These are phyloP conservation scores for Claviceps maximensis DNA, from an alignment of 2,329 filamentous ascomycete species.

Conservation along the genomic window DNA sequence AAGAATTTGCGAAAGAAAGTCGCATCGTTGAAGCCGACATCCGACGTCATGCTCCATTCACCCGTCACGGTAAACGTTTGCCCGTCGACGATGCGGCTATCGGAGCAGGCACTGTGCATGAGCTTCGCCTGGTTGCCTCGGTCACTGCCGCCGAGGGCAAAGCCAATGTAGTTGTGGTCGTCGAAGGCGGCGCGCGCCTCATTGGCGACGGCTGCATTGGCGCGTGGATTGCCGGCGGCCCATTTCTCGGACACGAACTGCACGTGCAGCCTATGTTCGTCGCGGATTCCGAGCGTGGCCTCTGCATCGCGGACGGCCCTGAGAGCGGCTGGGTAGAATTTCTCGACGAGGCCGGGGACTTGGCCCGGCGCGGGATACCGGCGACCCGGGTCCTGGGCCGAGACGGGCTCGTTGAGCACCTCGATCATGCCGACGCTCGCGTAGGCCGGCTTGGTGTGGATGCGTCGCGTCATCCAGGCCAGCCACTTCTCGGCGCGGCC, in stretches of 20 bases:
- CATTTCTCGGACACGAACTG: slow-evolving; percentile 35
- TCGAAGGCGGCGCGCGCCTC: slow-evolving; percentile 39
- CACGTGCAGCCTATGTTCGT: slow-evolving; percentile 26
- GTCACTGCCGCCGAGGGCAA: slow-evolving; percentile 3
- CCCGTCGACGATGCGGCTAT: slow-evolving; percentile 26
- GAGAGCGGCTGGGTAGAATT: slow-evolving; percentile 13
- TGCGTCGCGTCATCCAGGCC: slow-evolving; percentile 38
- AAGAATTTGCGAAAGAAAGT: slow-evolving; percentile 44
- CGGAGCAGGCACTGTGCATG: slow-evolving; percentile 27
- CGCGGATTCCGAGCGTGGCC: slow-evolving; percentile 7
- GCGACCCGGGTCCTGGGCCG: slow-evolving; percentile 5
- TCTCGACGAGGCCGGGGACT: slow-evolving; percentile 10
- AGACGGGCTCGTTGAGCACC: slow-evolving; percentile 36
- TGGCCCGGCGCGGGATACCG: slow-evolving; percentile 14
- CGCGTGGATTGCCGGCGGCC: slow-evolving; percentile 29
- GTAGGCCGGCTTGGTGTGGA: slow-evolving; percentile 35
- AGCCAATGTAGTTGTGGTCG: slow-evolving; percentile 37
- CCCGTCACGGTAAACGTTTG: slow-evolving; percentile 33
- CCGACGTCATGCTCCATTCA: slow-evolving; percentile 41
- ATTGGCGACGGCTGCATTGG: slow-evolving; percentile 4
- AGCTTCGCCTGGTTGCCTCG: slow-evolving; percentile 10
- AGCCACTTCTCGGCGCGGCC: slow-evolving; percentile 40
- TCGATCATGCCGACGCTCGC: slow-evolving; percentile 45
- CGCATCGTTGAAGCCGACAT: slow-evolving; percentile 27
- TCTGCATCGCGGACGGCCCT: slow-evolving; percentile 14